These are phyloP conservation scores for Harrya chromipes DNA, from an alignment of 768 basidiomycete species.

Conservation along the genomic window DNA sequence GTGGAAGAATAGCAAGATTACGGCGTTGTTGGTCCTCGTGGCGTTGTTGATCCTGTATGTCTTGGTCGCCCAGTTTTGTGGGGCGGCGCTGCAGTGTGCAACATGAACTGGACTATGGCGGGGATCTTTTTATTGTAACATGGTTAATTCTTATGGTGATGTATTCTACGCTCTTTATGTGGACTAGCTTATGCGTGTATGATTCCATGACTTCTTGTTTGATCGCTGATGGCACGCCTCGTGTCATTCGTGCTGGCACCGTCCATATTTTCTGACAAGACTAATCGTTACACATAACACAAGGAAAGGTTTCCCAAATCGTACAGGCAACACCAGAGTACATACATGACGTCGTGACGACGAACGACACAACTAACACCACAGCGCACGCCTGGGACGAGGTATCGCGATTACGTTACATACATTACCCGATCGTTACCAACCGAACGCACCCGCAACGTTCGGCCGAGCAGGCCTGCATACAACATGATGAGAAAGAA, in stretches of 20 bases:
- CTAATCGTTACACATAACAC: constrained; percentile 16
- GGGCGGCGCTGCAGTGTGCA: constrained; percentile 70
- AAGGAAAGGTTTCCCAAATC: constrained; percentile 5
- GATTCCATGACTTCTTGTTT: too few species aligned
- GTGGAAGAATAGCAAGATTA: constrained; percentile 78
- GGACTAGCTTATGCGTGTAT: neutral
- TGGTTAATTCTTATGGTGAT: constrained; percentile 3
- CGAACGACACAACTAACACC: neutral
- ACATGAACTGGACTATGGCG: neutral
- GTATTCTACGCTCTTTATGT: constrained; percentile 6
- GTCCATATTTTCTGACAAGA: neutral
- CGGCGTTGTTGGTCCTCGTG: constrained; percentile 69
- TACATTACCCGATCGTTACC: constrained; percentile 7
- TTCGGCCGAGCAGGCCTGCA: constrained; percentile 7
- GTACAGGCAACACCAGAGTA: constrained; percentile 12
- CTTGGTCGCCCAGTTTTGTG: constrained; percentile 87
- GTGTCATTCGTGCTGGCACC: too few species aligned
- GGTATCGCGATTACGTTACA: constrained; percentile 25
- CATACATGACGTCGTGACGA: constrained; percentile 1
- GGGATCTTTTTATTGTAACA: constrained; percentile 8
- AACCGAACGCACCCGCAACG: neutral
- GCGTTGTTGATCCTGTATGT: constrained; percentile 74
- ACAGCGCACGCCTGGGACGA: constrained; percentile 6
- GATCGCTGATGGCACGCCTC: too few species aligned
- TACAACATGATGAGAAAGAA: constrained; percentile 4